Conservation (phyloP, 805 yeast species). For the Starmerella etchellsii region DNA sequence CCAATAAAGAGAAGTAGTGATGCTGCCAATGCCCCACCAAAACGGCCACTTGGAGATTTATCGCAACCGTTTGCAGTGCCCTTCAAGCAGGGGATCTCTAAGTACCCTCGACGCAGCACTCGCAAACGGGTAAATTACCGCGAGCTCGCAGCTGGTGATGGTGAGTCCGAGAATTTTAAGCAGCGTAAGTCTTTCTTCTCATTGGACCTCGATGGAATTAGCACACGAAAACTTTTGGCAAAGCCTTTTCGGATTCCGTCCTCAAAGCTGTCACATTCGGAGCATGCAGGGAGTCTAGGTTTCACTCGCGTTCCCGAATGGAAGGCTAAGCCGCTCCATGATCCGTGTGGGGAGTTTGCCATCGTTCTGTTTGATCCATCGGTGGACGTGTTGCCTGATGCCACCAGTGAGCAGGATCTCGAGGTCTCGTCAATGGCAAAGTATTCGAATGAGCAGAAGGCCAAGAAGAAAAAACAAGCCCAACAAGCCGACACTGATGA, state of each 20-base stretch:
- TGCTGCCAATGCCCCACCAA: too few species aligned
- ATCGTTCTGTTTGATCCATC: conserved; percentile 93
- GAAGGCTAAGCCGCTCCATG: conserved; percentile 89
- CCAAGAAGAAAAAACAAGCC: neutral
- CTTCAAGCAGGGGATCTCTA: conserved; percentile 6
- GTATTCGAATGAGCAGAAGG: conserved; percentile 1
- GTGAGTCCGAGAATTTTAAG: neutral
- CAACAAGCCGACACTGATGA: neutral
- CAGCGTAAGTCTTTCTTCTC: neutral
- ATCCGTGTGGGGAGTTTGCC: conserved; percentile 86
- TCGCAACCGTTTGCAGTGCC: conserved; percentile 16
- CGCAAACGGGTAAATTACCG: conserved; percentile 9
- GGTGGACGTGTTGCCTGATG: conserved; percentile 39
- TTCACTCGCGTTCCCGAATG: conserved; percentile 51
- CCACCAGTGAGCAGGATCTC: conserved; percentile 18
- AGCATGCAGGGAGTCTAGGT: conserved; percentile 66
- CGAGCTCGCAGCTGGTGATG: conserved; percentile 5
- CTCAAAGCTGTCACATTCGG: conserved; percentile 12
- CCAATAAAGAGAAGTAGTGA: too few species aligned
- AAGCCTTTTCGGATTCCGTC: conserved; percentile 16
- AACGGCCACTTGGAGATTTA: conserved; percentile 6
- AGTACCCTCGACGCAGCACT: conserved; percentile 5
- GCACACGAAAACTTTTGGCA: neutral
- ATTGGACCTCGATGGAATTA: too few species aligned
- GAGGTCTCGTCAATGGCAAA: conserved; percentile 16